Percentiles rank a stretch among this genome's conserved stretches.
Conservation (phyloP, 805 yeast species). For the Candida manassasensis region DNA sequence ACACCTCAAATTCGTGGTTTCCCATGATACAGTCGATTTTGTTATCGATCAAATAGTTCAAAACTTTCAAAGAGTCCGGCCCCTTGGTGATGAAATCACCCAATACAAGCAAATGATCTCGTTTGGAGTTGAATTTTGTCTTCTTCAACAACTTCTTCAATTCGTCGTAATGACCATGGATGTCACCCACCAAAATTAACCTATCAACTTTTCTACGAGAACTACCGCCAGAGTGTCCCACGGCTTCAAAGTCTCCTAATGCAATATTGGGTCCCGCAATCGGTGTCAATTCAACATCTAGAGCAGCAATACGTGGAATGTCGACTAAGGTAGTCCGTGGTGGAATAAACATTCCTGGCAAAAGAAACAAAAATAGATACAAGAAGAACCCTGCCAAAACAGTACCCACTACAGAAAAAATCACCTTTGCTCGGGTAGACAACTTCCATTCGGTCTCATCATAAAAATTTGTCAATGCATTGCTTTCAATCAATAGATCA, state of each 20-base stretch:
- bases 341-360: slow-evolving; percentile 35
- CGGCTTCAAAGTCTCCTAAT: neutral
- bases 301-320: slow-evolving; percentile 20
- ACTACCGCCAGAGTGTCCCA: neutral
- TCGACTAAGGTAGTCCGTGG: slow-evolving; percentile 21
- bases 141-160: slow-evolving; percentile 50
- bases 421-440: slow-evolving; percentile 12
- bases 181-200: slow-evolving; percentile 74
- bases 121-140: slow-evolving; percentile 38
- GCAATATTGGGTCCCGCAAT: slow-evolving; percentile 7
- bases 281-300: slow-evolving; percentile 24
- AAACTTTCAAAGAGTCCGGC: slow-evolving; percentile 62
- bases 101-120: slow-evolving; percentile 61
- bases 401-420: slow-evolving; percentile 11
- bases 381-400: slow-evolving; percentile 13
- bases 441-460: no score
- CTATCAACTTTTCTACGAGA: slow-evolving; percentile 31
- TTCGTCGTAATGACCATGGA: slow-evolving; percentile 72
- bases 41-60: slow-evolving; percentile 57
- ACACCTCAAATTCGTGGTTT: slow-evolving; percentile 76
- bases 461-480: no score
- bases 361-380: slow-evolving; percentile 27
- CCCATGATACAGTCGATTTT: slow-evolving; percentile 76
- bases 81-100: slow-evolving; percentile 92
- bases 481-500: no score